Evolutionary conservation across 768 basidiomycete species (phyloP).

Genomic region (Rhodotorula babjevae): DNA sequence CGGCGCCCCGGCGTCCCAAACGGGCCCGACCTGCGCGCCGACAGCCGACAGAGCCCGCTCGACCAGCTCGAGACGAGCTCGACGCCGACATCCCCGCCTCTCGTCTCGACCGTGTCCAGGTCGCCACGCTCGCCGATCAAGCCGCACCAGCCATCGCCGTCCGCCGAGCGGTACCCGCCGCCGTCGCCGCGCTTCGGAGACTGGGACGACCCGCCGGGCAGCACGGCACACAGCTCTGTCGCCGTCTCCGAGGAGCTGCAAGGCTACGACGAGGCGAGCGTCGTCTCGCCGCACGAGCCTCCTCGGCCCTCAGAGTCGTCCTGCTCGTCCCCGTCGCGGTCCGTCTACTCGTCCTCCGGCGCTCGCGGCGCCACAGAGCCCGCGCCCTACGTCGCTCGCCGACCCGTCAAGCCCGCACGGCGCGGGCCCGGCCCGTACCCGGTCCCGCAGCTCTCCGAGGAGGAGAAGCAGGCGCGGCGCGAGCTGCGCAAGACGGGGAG

Average conservation of each 20-base stretch:
- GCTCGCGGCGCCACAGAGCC: neutral
- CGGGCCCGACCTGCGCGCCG: neutral
- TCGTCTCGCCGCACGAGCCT: neutral
- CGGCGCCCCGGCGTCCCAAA: neutral
- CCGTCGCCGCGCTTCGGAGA: neutral
- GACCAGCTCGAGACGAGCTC: neutral
- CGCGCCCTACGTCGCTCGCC: neutral
- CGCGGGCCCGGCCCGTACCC: constrained; percentile 3
- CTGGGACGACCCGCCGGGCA: too few species aligned
- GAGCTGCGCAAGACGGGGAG: neutral
- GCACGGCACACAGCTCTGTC: too few species aligned
- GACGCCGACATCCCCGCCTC: neutral
- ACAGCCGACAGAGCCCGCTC: neutral
- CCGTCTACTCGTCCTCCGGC: neutral
- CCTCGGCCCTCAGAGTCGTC: neutral
- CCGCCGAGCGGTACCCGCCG: neutral
- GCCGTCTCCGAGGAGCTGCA: too few species aligned
- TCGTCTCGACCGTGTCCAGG: neutral
- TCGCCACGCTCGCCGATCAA: neutral
- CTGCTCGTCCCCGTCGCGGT: neutral
- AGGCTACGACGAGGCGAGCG: neutral
- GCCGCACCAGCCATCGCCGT: neutral
- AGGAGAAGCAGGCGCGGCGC: constrained; percentile 2
- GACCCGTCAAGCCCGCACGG: neutral
- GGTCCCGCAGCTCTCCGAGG: neutral